Evolutionary conservation across 2,329 filamentous ascomycete species (phyloP).

Genomic region (Plenodomus biglobosus): DNA sequence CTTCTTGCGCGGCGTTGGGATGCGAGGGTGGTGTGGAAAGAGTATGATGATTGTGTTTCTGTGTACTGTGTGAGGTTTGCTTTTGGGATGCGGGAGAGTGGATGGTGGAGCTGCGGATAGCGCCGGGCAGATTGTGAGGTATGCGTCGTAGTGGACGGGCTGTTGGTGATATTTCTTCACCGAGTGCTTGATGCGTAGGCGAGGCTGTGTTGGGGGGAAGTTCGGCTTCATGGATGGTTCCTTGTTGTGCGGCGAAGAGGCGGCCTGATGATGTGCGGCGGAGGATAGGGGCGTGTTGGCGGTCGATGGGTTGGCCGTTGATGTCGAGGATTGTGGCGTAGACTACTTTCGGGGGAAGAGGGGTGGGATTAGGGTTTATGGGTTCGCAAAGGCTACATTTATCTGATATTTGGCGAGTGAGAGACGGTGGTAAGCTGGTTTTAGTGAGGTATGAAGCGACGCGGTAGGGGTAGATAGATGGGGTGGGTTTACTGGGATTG

Average conservation of each 20-base stretch:
- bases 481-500: not conserved
- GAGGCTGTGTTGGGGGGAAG: not conserved
- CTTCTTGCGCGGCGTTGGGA: no score
- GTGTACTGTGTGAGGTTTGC: no score
- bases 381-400: not conserved
- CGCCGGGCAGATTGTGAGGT: not conserved
- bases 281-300: slow-evolving; percentile 1
- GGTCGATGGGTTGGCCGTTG: slow-evolving; percentile 1
- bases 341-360: not conserved
- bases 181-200: no score
- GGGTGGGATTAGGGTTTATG: not conserved
- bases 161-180: no score
- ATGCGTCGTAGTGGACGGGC: not conserved
- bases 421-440: no score
- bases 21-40: no score
- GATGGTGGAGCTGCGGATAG: not conserved
- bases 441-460: not conserved
- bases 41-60: no score
- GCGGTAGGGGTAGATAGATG: not conserved
- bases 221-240: not conserved
- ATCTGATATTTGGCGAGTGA: not conserved
- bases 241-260: slow-evolving; percentile 1
- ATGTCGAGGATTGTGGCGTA: slow-evolving; percentile 2
- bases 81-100: not conserved
- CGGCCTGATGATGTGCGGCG: slow-evolving; percentile 10